These are phyloP conservation scores for Pittosporum tobira DNA, from an alignment of 129 eudicot genomes.

Conservation along the genomic window DNA sequence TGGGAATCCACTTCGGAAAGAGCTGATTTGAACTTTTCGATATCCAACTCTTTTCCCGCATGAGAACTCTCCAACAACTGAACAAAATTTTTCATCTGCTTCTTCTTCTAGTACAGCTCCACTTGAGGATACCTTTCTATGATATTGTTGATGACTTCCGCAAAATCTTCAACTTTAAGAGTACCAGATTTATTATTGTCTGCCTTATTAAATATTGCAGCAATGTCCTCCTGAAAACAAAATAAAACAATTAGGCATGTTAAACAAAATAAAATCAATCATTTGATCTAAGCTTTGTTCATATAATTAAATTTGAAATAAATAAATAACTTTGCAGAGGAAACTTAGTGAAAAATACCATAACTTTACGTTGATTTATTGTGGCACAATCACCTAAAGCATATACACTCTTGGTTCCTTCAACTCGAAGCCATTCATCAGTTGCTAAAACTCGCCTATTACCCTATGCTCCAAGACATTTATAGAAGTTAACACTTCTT, in stretches of 20 bases:
- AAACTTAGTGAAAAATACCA: conserved; percentile 37
- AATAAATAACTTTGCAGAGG: no score
- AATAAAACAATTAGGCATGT: no score
- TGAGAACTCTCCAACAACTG: conserved; percentile 65
- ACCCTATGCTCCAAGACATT: conserved; percentile 25
- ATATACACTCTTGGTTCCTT: conserved; percentile 53
- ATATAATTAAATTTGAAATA: no score
- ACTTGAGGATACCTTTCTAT: conserved; percentile 86
- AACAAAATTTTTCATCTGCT: conserved; percentile 45
- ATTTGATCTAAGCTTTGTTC: no score
- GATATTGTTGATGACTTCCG: conserved; percentile 63
- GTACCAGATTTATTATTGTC: conserved; percentile 82
- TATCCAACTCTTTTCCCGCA: conserved; percentile 49
- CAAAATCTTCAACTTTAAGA: conserved; percentile 65
- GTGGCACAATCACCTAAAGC: conserved; percentile 94
- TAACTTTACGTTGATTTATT: conserved; percentile 75
- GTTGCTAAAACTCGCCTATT: conserved; percentile 87
- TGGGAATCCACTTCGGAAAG: conserved; percentile 79
- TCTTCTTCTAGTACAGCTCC: conserved; percentile 56
- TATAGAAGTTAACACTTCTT: neutral
- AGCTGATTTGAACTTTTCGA: conserved; percentile 70
- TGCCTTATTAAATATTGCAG: conserved; percentile 69
- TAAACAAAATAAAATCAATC: no score
- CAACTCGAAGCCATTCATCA: conserved; percentile 91
- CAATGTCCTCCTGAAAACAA: conserved; percentile 56